Base-by-base conservation (phyloP, 2,329 filamentous ascomycete genomes). In the Ustulina deusta region DNA sequence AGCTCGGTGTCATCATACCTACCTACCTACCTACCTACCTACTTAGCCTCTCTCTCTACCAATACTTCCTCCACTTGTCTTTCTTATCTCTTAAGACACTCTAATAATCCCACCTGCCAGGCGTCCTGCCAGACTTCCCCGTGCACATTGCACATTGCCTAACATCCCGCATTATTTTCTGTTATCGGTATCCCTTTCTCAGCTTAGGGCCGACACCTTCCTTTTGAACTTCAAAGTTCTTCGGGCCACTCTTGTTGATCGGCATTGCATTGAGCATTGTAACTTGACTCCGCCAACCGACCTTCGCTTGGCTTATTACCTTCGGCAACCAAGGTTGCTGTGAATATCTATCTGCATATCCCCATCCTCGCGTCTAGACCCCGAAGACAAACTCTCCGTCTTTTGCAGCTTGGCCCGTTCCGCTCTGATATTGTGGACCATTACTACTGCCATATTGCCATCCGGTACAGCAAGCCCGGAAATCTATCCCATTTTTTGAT, bases 401-500 rank as follows among this genome's bases (percentile, higher is more conserved):
- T 58, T 36, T 55, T 56, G 54, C 58, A 62, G 58, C 49, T 56
- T 66, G 66, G 52, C 46, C 59, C 40, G 36, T 68, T 49, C 42
- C 34, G 38, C 48, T 38, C 51, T 36, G 38, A 15, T 25, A 34
- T 48, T 62, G 68, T 62, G 64, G 60, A 59, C 52, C 49, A 17
- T 36, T 58, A 22, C 61, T 54, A 60, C 57, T 63, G 44, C 66
- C 51, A 60, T 36, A 22, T 36, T 64, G 13, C 54, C 42, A 56
- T 65, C 51, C 61, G 25, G 48, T 36, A 44, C 34, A 51, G 10
- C 61, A 60, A 57, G 13, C 57, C 34, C 59, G 44, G 61, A 59
- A 58, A 63, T 61, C 51, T 49, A 56, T 67, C 42, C 52, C 54
- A 32, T 40, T 63, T 66, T 48, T 58, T 20, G 48, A 66, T 60